phyloP scores from a whole-genome alignment of 2,329 filamentous ascomycete species.

The Aspergillus cejpii region DNA sequence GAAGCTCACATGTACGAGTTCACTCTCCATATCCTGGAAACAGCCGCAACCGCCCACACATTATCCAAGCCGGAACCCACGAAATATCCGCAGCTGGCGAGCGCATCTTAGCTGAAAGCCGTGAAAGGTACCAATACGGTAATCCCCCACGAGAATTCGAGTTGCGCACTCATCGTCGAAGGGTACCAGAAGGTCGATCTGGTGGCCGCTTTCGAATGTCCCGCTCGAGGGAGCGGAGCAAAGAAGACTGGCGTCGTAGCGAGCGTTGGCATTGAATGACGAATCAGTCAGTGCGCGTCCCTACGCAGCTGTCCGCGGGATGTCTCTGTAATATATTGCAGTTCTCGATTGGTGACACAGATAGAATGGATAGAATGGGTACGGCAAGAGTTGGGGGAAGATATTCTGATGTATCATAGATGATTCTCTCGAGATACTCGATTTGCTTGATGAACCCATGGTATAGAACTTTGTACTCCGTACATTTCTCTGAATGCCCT shows the following conservation, averaged over 20 bases:
- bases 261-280: slow-evolving; percentile 1
- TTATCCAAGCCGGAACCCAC: slow-evolving; percentile 24
- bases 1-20: slow-evolving; percentile 1
- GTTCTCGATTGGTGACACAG: no score
- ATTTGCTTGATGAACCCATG: no score
- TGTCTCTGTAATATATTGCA: no score
- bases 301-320: neutral
- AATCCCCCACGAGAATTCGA: slow-evolving; percentile 5
- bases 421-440: no score
- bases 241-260: neutral
- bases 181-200: slow-evolving; percentile 5
- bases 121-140: slow-evolving; percentile 9
- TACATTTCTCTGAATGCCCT: no score
- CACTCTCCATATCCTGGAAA: slow-evolving; percentile 1
- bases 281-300: neutral
- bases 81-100: slow-evolving; percentile 17
- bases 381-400: no score
- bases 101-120: slow-evolving; percentile 14
- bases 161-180: slow-evolving; percentile 4
- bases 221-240: slow-evolving; percentile 2
- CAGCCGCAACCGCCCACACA: slow-evolving; percentile 12
- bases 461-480: no score
- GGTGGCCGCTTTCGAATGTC: slow-evolving; percentile 6
- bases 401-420: no score
- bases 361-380: no score